phyloP scores from a whole-genome alignment of 2,329 filamentous ascomycete species.

The Rhytidhysteron rufulum region DNA sequence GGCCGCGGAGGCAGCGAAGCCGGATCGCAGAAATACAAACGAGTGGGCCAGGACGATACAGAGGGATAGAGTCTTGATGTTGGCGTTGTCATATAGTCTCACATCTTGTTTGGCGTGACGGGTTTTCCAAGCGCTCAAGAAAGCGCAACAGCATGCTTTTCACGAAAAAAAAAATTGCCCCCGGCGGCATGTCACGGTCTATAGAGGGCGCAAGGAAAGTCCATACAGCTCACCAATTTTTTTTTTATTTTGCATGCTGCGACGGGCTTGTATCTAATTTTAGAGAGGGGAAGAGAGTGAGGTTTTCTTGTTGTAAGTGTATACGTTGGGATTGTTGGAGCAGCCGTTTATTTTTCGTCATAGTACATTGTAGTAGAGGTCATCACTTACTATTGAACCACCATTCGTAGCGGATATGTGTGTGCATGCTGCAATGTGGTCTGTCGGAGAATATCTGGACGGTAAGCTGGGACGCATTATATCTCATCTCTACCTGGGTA shows the following conservation, averaged over 20 bases:
- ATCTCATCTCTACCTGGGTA: no score
- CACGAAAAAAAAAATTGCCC: slow-evolving; percentile 1
- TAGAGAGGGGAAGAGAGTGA: no score
- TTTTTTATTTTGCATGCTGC: background rate
- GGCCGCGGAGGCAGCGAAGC: slow-evolving; percentile 43
- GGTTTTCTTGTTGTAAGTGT: no score
- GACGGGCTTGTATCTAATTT: background rate
- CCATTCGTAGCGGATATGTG: no score
- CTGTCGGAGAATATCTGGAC: no score
- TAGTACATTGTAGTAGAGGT: no score
- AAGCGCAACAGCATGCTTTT: slow-evolving; percentile 16
- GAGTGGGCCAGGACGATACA: slow-evolving; percentile 43
- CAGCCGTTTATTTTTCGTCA: no score
- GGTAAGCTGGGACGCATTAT: no score
- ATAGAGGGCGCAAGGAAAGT: slow-evolving; percentile 25
- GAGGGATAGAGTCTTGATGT: slow-evolving; percentile 16
- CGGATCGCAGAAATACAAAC: slow-evolving; percentile 45
- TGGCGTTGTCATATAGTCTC: slow-evolving; percentile 19
- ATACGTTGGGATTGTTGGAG: no score
- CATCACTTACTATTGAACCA: no score
- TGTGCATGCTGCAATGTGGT: no score
- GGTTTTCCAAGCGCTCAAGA: slow-evolving; percentile 4
- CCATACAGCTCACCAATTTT: no score
- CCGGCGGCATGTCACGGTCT: slow-evolving; percentile 12
- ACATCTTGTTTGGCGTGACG: slow-evolving; percentile 14